Conservation (phyloP, 352 stramenopile species). For the Globisporangium paddicum region DNA sequence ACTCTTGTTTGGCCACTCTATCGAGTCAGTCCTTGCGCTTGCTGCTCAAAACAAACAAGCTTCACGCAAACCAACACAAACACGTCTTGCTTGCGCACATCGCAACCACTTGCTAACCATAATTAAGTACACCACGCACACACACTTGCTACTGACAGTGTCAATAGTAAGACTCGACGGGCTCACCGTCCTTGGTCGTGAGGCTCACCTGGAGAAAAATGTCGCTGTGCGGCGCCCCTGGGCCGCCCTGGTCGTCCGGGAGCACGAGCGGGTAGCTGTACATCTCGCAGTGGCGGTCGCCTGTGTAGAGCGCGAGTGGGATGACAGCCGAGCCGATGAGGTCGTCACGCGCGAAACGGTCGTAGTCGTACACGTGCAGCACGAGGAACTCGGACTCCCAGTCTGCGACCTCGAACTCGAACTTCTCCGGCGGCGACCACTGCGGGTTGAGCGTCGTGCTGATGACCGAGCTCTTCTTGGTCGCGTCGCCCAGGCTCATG, state of each 20-base stretch:
- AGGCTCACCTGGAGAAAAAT: slow-evolving; percentile 65
- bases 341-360: slow-evolving; percentile 59
- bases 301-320: slow-evolving; percentile 54
- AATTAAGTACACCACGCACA: background rate
- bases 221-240: slow-evolving; percentile 43
- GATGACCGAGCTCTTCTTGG: slow-evolving; percentile 63
- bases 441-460: slow-evolving; percentile 59
- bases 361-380: slow-evolving; percentile 71
- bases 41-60: background rate
- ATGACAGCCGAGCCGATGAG: slow-evolving; percentile 69
- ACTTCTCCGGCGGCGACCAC: slow-evolving; percentile 69
- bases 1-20: background rate
- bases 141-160: background rate
- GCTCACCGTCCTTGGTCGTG: slow-evolving; percentile 38
- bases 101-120: background rate
- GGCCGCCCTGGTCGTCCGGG: slow-evolving; percentile 42
- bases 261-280: slow-evolving; percentile 72
- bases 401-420: slow-evolving; percentile 59
- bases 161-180: slow-evolving; percentile 34
- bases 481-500: slow-evolving; percentile 40
- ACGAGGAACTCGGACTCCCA: slow-evolving; percentile 64
- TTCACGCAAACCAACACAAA: background rate
- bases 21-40: background rate
- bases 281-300: slow-evolving; percentile 49
- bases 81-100: background rate